Percentiles rank a stretch among this genome's conserved stretches.
phyloP scores from a whole-genome alignment of 257 asterid genomes.

The Rhazya stricta region DNA sequence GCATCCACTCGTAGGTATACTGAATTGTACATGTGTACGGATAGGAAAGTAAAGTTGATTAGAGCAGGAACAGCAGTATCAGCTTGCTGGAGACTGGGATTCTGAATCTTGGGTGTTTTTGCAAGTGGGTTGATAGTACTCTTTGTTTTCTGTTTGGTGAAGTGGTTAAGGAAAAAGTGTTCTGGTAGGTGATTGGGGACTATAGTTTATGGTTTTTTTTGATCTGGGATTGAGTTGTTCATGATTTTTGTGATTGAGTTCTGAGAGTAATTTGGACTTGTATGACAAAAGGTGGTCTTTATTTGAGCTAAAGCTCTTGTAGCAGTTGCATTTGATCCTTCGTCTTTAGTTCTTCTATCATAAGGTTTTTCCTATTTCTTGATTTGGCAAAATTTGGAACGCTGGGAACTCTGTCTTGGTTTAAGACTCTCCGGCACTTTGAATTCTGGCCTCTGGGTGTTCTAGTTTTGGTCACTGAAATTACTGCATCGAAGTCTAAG shows the following conservation, averaged over 20 bases:
- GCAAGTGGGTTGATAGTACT: slow-evolving; percentile 14
- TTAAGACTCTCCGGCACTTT: background rate
- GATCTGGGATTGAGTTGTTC: slow-evolving; percentile 17
- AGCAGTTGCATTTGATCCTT: background rate
- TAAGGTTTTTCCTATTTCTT: background rate
- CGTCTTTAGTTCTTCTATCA: background rate
- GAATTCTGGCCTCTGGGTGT: background rate
- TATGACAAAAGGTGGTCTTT: background rate
- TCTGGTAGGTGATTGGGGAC: background rate
- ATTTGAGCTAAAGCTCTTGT: background rate
- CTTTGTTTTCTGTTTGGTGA: slow-evolving; percentile 4
- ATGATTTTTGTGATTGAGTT: slow-evolving; percentile 12
- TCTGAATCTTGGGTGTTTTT: slow-evolving; percentile 12
- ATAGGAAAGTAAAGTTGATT: background rate
- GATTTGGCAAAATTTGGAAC: slow-evolving; percentile 7
- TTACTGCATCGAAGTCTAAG: background rate
- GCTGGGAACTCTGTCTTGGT: background rate
- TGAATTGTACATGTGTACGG: background rate
- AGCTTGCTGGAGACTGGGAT: slow-evolving; percentile 9
- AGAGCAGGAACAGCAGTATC: background rate
- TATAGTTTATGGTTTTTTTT: background rate
- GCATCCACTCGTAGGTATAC: background rate
- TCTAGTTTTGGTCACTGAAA: background rate
- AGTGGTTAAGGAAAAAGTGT: background rate
- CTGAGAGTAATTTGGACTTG: slow-evolving; percentile 6